A percentile compares a stretch with the other conserved stretches of the same genome.
Evolutionary conservation across 495 filamentous ascomycete species (phyloP).

Genomic region (Rostrohypoxylon terebratum): DNA sequence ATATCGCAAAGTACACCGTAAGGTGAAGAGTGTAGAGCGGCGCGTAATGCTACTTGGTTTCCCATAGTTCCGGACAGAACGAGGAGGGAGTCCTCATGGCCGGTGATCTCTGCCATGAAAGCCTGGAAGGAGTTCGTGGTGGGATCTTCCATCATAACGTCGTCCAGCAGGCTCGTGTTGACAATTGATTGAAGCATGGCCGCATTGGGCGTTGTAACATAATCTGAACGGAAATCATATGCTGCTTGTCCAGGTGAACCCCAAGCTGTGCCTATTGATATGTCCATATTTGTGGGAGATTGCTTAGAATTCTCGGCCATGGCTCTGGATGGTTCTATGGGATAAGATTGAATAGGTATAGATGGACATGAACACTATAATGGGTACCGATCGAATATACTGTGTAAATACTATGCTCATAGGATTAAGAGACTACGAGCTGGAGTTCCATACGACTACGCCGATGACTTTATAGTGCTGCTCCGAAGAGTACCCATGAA

Average conservation of each 20-base stretch:
- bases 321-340: not conserved
- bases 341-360: no score
- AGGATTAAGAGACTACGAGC: no score
- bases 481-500: not conserved
- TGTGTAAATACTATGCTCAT: no score
- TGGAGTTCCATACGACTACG: no score
- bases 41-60: constrained; percentile 71
- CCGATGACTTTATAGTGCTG: not conserved
- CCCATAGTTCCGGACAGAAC: constrained; percentile 86
- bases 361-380: no score
- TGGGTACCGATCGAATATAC: no score
- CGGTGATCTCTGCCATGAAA: constrained; percentile 70
- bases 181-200: constrained; percentile 70
- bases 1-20: not conserved
- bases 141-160: constrained; percentile 78
- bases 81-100: constrained; percentile 70
- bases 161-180: constrained; percentile 69
- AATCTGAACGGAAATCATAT: constrained; percentile 9
- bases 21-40: constrained; percentile 68
- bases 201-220: constrained; percentile 7
- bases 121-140: constrained; percentile 72
- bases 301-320: not conserved
- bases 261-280: not conserved
- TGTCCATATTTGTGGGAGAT: not conserved
- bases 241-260: not conserved